phyloP scores from a whole-genome alignment of 768 basidiomycete species.

The Pleurotus platypus region DNA sequence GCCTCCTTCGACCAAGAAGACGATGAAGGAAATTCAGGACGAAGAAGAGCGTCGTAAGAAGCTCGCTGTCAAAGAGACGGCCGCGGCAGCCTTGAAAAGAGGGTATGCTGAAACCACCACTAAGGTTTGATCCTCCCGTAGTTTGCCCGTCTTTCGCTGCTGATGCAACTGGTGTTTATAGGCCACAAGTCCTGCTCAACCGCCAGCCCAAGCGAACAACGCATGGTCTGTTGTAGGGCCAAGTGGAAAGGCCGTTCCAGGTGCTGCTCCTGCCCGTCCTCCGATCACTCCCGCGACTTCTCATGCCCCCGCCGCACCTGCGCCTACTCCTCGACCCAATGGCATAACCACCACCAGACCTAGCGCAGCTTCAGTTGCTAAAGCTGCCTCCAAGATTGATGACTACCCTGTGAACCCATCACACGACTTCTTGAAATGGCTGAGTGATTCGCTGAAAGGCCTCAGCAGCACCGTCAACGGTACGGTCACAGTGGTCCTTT shows the following conservation, averaged over 20 bases:
- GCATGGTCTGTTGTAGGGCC: constrained; percentile 89
- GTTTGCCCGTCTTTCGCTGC: background rate
- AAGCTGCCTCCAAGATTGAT: constrained; percentile 44
- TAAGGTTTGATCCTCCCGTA: constrained; percentile 45
- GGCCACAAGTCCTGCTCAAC: constrained; percentile 21
- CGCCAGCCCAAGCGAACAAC: constrained; percentile 22
- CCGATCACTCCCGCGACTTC: constrained; percentile 25
- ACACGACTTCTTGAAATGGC: constrained; percentile 90
- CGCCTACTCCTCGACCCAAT: constrained; percentile 33
- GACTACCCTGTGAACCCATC: constrained; percentile 70
- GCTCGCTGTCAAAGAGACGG: constrained; percentile 54
- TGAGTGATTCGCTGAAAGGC: constrained; percentile 80
- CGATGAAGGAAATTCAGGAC: constrained; percentile 98
- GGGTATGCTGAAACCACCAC: constrained; percentile 77
- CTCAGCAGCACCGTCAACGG: constrained; percentile 70
- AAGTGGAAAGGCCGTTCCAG: constrained; percentile 55
- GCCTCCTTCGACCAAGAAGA: constrained; percentile 67
- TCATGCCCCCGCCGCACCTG: constrained; percentile 24
- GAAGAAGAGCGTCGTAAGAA: constrained; percentile 91
- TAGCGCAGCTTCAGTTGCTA: constrained; percentile 26
- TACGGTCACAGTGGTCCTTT: constrained; percentile 25
- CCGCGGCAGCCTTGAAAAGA: constrained; percentile 55
- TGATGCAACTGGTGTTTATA: background rate
- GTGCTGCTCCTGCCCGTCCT: constrained; percentile 32
- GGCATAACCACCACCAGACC: constrained; percentile 33